Evolutionary conservation across 331 rosid species (phyloP), one percentile per base, ranked within the genome.

Genomic region (Quercus tomentella): DNA sequence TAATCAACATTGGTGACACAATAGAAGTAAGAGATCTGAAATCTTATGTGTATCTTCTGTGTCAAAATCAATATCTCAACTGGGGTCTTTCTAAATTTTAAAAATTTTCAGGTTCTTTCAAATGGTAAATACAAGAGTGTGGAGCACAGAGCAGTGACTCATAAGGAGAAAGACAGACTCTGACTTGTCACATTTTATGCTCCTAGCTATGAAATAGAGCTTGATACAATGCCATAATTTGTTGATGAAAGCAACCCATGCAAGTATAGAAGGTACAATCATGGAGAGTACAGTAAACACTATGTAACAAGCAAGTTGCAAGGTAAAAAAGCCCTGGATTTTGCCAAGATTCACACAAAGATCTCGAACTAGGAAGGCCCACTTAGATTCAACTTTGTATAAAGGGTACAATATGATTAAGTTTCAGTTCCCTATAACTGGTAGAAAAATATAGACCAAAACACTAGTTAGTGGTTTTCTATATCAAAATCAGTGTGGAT

Each of bases 131-230:
- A 93, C 88, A 92, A 88, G 87, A 93, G 97, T 85, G 99, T 92
- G 86, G 98, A 96, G 81, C 99, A 96, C 62, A 90, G 99, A 87
- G 99, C 98, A 16, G 94, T 93, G 86, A 89, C 97, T 78, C 85
- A 96, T 84, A 41, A 83, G 75, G 91, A 86, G 54, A 83, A 86
- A 78, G 98, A 92, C 60, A 80, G 98, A 18, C 92, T 96, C 56
- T 93, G 95, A 28, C 76, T 93, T 16, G 99, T 90, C 70, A 93
- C 99, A 71, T 96, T 96, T 72, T 96, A 83, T 86, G 99, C 99
- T 77, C 99, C 99, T 72, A 89, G 90, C 85, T 96, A 90, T 80
- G 90, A n/a, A n/a, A n/a, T n/a, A n/a, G n/a, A n/a, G n/a, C n/a
- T n/a, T n/a, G n/a, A n/a, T n/a, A n/a, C n/a, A n/a, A n/a, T n/a